Conservation (phyloP, 495 filamentous ascomycete genomes). For the Daldinia childiae region DNA sequence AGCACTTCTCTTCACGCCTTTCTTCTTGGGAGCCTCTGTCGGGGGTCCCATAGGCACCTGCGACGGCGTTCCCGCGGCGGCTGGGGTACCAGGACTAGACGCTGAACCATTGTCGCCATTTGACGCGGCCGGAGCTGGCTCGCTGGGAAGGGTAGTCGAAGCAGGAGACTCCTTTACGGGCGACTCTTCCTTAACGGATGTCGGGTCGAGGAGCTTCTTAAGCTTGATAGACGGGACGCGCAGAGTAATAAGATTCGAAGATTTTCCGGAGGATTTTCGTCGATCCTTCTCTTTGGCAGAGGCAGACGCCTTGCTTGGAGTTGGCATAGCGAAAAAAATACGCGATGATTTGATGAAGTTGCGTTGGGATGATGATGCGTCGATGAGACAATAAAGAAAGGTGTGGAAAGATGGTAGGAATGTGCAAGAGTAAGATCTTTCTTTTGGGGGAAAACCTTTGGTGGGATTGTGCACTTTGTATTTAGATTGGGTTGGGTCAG, state of each 20-base stretch:
- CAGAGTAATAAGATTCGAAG: constrained; percentile 49
- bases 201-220: constrained; percentile 56
- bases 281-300: constrained; percentile 60
- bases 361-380: constrained; percentile 14
- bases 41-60: constrained; percentile 60
- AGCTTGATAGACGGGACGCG: constrained; percentile 51
- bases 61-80: constrained; percentile 54
- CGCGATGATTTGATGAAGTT: constrained; percentile 28
- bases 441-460: constrained; percentile 22
- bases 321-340: constrained; percentile 47
- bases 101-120: constrained; percentile 59
- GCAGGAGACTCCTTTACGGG: constrained; percentile 46
- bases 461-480: constrained; percentile 42
- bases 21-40: constrained; percentile 67
- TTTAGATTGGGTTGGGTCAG: constrained; percentile 38
- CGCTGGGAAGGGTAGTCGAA: constrained; percentile 32
- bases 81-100: constrained; percentile 58
- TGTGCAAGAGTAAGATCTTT: constrained; percentile 25
- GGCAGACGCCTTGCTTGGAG: constrained; percentile 51
- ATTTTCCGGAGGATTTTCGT: constrained; percentile 53
- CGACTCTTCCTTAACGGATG: constrained; percentile 55
- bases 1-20: constrained; percentile 64
- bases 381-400: constrained; percentile 23
- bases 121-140: constrained; percentile 37
- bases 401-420: constrained; percentile 22